phyloP scores from a whole-genome alignment of 768 basidiomycete genomes.

The Agaricus sinodeliciosus region DNA sequence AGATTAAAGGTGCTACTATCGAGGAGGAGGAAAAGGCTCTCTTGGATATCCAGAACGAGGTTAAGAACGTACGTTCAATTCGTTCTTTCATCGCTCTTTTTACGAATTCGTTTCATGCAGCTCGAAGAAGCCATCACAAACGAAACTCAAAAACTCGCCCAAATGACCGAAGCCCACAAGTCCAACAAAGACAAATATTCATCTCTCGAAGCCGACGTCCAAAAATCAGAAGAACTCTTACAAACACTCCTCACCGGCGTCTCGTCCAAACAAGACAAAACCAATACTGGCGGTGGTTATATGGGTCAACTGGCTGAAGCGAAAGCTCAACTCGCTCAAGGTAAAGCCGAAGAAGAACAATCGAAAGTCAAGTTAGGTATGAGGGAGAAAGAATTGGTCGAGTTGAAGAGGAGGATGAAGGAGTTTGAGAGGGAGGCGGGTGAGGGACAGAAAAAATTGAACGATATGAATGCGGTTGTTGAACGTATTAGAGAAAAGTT shows the following conservation, averaged over 20 bases:
- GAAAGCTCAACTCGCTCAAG: slow-evolving; percentile 65
- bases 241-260: slow-evolving; percentile 93
- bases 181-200: slow-evolving; percentile 66
- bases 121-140: slow-evolving; percentile 47
- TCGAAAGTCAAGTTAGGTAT: slow-evolving; percentile 68
- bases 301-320: slow-evolving; percentile 94
- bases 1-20: slow-evolving; percentile 71
- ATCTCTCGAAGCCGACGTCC: slow-evolving; percentile 49
- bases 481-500: slow-evolving; percentile 48
- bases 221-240: slow-evolving; percentile 83
- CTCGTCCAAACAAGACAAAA: slow-evolving; percentile 50
- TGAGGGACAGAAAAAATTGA: slow-evolving; percentile 66
- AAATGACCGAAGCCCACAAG: slow-evolving; percentile 47
- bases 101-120: slow-evolving; percentile 27
- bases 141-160: slow-evolving; percentile 55
- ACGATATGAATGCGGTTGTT: slow-evolving; percentile 50
- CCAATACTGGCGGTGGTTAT: slow-evolving; percentile 79
- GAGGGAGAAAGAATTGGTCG: slow-evolving; percentile 71
- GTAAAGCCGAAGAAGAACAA: slow-evolving; percentile 81
- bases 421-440: slow-evolving; percentile 79
- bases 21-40: slow-evolving; percentile 70
- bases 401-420: slow-evolving; percentile 74
- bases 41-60: slow-evolving; percentile 42
- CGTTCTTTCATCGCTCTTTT: neutral
- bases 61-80: slow-evolving; percentile 47